Base-by-base conservation (phyloP, 345 rosid genomes). In the Toxicodendron radicans region DNA sequence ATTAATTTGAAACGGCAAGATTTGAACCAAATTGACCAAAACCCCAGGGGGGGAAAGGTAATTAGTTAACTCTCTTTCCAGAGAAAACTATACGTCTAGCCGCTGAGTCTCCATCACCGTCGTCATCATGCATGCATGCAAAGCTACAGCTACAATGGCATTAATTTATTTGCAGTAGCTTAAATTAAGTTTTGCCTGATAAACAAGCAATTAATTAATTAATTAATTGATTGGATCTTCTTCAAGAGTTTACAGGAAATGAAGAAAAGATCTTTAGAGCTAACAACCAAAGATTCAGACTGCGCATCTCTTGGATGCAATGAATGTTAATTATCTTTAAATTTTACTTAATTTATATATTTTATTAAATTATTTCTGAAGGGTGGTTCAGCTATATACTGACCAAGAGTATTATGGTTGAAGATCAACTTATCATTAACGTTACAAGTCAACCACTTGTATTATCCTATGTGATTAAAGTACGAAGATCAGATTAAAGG, bases 361-460 rank as follows among this genome's bases (percentile, higher is more conserved):
- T 56, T 7, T 3, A 11, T 45, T 10, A 1, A n/a, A 10, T 64
- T 20, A n/a, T 5, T 52, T 18, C 14, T 23, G 2, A 35, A 10
- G 13, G 49, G 62, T 70, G 35, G 73, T 20, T 70, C 21, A 70
- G 16, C 73, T 33, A 56, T n/a, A 56, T 13, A 70, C 11, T 20
- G 73, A 69, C 73, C 73, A 20, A 54, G 27, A 38, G 1, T 35
- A 4, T 23, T 10, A 30, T 1, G 51, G 7, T 7, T 1, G 45
- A 0, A 12, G 13, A 20, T 12, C 11, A 18, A 30, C 16, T 30
- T 60, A 10, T 16, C 10, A 32, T 35, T 2, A 10, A 16, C 7
- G 1, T 18, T 18, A 56, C 0, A 56, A 35, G 63, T 1, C 24
- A 64, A n/a, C 61, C 20, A 53, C 48, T 53, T 11, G 61, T 48